phyloP scores from a whole-genome alignment of 2,329 filamentous ascomycete genomes.

The Tolypocladium sp. region DNA sequence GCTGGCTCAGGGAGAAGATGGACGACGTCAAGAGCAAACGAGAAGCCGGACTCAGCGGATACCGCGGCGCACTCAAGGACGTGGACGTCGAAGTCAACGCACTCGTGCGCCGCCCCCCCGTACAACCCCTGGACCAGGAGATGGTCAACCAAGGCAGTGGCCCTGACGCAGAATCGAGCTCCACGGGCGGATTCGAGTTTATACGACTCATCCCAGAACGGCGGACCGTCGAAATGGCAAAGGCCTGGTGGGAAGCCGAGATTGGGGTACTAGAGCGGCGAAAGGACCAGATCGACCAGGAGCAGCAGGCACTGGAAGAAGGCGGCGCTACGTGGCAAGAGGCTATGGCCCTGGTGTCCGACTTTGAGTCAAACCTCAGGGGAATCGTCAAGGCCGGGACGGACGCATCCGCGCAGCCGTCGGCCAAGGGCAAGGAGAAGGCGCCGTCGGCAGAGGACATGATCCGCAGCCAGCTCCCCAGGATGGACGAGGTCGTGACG shows the following conservation, averaged over 20 bases:
- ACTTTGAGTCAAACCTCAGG: slow-evolving; percentile 58
- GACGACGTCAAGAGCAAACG: slow-evolving; percentile 54
- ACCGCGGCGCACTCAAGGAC: slow-evolving; percentile 56
- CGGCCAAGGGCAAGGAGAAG: slow-evolving; percentile 20
- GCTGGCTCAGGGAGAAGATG: slow-evolving; percentile 50
- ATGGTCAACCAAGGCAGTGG: slow-evolving; percentile 19
- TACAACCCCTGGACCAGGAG: slow-evolving; percentile 42
- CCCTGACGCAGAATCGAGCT: slow-evolving; percentile 10
- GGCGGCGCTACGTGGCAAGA: slow-evolving; percentile 60
- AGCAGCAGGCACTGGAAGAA: slow-evolving; percentile 57
- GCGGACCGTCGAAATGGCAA: slow-evolving; percentile 61
- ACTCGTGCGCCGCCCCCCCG: slow-evolving; percentile 49
- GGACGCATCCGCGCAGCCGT: slow-evolving; percentile 6
- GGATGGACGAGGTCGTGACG: slow-evolving; percentile 47
- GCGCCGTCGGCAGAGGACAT: slow-evolving; percentile 23
- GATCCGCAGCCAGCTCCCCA: slow-evolving; percentile 36
- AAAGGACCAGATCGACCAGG: slow-evolving; percentile 47
- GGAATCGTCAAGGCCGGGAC: slow-evolving; percentile 35
- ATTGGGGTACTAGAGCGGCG: slow-evolving; percentile 44
- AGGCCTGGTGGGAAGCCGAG: slow-evolving; percentile 61
- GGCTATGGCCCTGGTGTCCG: slow-evolving; percentile 46
- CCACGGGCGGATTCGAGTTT: slow-evolving; percentile 42
- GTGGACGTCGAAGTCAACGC: slow-evolving; percentile 52
- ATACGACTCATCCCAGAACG: slow-evolving; percentile 52
- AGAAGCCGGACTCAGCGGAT: slow-evolving; percentile 65